phyloP scores from a whole-genome alignment of 73 alveolate genomes.

The Tetrahymena malaccensis region DNA sequence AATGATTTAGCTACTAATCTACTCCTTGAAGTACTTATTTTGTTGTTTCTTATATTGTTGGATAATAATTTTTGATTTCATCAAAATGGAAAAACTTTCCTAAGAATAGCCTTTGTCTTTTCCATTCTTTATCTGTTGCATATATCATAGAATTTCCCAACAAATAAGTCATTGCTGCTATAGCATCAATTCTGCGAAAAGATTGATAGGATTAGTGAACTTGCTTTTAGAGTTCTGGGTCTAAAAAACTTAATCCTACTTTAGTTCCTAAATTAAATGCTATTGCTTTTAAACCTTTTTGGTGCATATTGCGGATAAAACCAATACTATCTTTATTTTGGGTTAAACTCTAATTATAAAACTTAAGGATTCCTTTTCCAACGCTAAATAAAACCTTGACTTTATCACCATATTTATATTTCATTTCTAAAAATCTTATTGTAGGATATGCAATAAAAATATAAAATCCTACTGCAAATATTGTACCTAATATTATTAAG shows the following conservation, averaged over 20 bases:
- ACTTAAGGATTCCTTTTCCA: neutral
- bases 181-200: neutral
- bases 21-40: neutral
- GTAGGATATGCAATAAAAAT: neutral
- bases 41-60: neutral
- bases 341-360: neutral
- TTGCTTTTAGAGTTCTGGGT: neutral
- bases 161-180: neutral
- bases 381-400: neutral
- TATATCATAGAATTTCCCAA: neutral
- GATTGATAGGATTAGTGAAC: neutral
- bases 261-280: neutral
- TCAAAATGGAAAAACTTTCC: neutral
- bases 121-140: neutral
- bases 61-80: neutral
- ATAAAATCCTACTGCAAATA: neutral
- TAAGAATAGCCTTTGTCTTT: neutral
- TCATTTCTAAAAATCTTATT: neutral
- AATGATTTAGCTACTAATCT: neutral
- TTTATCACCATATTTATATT: neutral
- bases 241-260: neutral
- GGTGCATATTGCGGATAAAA: neutral
- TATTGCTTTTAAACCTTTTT: neutral
- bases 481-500: too few relatives aligned
- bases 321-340: neutral